Conservation (phyloP, 1,284 basidiomycete species). For the Phellinidium pouzarii region DNA sequence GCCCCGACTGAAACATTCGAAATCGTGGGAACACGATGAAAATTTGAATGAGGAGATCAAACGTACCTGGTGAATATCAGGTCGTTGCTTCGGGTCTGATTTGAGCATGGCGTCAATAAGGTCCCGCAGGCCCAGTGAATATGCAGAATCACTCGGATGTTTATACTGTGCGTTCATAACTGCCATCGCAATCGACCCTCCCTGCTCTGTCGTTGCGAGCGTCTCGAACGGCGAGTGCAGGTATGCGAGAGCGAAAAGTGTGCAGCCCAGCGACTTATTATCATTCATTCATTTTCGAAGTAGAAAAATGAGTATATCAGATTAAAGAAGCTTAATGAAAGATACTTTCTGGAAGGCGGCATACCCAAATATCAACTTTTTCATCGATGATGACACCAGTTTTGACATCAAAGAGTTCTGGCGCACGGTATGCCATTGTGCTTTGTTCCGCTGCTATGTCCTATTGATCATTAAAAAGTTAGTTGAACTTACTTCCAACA, state of each 20-base stretch:
- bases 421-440: constrained; percentile 94
- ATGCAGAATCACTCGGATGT: constrained; percentile 67
- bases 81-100: constrained; percentile 72
- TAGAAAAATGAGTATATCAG: no score
- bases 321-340: no score
- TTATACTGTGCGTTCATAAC: constrained; percentile 87
- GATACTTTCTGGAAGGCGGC: no score
- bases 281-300: no score
- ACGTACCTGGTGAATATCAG: constrained; percentile 75
- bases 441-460: constrained; percentile 94
- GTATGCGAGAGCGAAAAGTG: constrained; percentile 86
- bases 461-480: constrained; percentile 29
- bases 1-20: no score
- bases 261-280: constrained; percentile 81
- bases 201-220: constrained; percentile 77
- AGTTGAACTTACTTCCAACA: background rate
- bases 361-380: constrained; percentile 93
- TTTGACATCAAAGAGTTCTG: constrained; percentile 93
- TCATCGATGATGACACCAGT: constrained; percentile 84
- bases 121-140: constrained; percentile 73
- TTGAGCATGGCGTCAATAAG: constrained; percentile 83
- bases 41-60: background rate
- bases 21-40: constrained; percentile 19
- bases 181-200: constrained; percentile 92
- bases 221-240: constrained; percentile 92